Evolutionary conservation across 2,329 filamentous ascomycete species (phyloP).

Genomic region (Cercospora zeina): DNA sequence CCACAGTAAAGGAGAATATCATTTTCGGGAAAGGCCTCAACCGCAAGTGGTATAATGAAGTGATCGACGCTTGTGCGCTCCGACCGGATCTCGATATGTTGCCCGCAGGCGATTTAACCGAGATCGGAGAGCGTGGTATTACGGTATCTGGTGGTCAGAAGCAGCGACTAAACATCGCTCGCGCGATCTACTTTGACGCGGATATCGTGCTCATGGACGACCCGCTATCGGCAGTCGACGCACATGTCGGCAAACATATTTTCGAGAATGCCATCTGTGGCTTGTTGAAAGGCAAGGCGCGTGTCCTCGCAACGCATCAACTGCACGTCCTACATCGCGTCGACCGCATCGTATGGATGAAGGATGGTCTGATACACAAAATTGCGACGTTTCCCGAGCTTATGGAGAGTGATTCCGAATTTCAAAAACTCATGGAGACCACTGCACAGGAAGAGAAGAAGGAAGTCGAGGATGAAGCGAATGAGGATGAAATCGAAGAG

Average conservation of each 20-base stretch:
- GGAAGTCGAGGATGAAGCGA: conserved; percentile 50
- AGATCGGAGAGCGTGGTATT: conserved; percentile 94
- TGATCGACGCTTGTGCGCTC: conserved; percentile 84
- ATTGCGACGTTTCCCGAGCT: conserved; percentile 88
- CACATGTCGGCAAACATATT: conserved; percentile 66
- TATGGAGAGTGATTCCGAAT: conserved; percentile 74
- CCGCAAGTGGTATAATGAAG: conserved; percentile 74
- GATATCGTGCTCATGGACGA: conserved; percentile 66
- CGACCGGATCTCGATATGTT: conserved; percentile 86
- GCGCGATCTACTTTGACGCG: conserved; percentile 67
- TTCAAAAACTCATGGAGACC: conserved; percentile 79
- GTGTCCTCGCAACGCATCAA: conserved; percentile 91
- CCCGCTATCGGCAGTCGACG: conserved; percentile 59
- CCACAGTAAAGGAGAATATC: conserved; percentile 84
- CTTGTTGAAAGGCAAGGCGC: conserved; percentile 81
- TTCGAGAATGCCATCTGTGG: conserved; percentile 95
- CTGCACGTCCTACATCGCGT: conserved; percentile 88
- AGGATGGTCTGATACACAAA: conserved; percentile 78
- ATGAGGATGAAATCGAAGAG: conserved; percentile 54
- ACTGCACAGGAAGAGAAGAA: conserved; percentile 60
- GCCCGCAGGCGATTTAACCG: conserved; percentile 82
- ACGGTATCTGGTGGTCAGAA: conserved; percentile 95
- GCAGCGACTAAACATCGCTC: conserved; percentile 89
- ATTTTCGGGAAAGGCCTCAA: conserved; percentile 78
- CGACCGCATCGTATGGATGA: conserved; percentile 91